Percentiles rank a stretch among this genome's conserved stretches.
Conservation (phyloP, 768 basidiomycete genomes). For the Tricholoma hemisulphureum region DNA sequence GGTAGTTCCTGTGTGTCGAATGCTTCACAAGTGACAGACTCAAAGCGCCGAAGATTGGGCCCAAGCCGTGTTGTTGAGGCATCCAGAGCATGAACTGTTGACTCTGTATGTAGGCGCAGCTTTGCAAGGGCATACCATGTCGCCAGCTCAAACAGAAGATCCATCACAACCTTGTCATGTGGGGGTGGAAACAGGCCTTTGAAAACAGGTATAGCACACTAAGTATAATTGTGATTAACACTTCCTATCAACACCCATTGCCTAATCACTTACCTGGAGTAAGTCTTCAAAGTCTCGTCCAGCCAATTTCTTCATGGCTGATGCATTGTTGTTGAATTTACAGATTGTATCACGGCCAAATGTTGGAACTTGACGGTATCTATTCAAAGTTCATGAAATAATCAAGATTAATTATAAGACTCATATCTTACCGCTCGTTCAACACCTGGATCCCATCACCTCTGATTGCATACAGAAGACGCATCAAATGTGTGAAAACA, state of each 20-base stretch:
- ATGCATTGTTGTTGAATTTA: conserved; percentile 19
- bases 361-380: conserved; percentile 1
- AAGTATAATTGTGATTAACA: conserved; percentile 16
- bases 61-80: conserved; percentile 8
- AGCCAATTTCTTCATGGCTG: conserved; percentile 19
- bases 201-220: too few species aligned
- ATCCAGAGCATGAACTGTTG: conserved; percentile 2
- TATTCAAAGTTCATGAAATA: too few species aligned
- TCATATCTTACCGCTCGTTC: too few species aligned
- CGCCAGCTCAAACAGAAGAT: too few species aligned
- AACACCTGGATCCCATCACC: too few species aligned
- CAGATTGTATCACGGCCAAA: conserved; percentile 20
- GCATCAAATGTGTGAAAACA: too few species aligned
- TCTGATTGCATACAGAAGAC: too few species aligned
- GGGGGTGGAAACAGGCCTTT: too few species aligned
- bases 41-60: conserved; percentile 4
- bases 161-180: too few species aligned
- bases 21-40: conserved; percentile 3
- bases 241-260: neutral
- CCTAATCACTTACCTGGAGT: conserved; percentile 20
- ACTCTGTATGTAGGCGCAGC: conserved; percentile 21
- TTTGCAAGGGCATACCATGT: conserved; percentile 27
- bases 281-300: conserved; percentile 31
- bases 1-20: too few species aligned
- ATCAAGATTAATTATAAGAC: too few species aligned